phyloP scores from a whole-genome alignment of 306 rosid genomes.

The Trifolium repens region DNA sequence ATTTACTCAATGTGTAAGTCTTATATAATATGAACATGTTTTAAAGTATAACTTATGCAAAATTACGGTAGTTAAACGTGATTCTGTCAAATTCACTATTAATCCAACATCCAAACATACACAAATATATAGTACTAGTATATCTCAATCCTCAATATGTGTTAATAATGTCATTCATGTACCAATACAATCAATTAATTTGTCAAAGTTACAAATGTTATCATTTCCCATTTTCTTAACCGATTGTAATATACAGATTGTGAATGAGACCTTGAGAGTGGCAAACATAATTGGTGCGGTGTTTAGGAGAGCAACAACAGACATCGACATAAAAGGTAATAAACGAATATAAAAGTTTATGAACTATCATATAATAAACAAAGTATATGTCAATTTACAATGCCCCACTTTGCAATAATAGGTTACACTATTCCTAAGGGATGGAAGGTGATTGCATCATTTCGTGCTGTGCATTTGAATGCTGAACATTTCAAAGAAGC shows the following conservation, averaged over 20 bases:
- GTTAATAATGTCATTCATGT: too few species aligned
- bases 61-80: too few species aligned
- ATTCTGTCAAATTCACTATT: too few species aligned
- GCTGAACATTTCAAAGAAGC: constrained; percentile 88
- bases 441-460: constrained; percentile 92
- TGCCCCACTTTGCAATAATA: constrained; percentile 27
- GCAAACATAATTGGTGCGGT: constrained; percentile 91
- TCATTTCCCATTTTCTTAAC: neutral
- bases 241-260: constrained; percentile 58
- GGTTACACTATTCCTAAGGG: constrained; percentile 97
- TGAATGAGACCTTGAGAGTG: constrained; percentile 83
- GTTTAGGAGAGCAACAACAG: constrained; percentile 80
- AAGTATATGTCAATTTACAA: constrained; percentile 4
- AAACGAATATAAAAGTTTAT: neutral
- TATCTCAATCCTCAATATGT: too few species aligned
- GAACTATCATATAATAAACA: neutral
- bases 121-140: too few species aligned
- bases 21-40: constrained; percentile 36
- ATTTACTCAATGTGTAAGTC: constrained; percentile 92
- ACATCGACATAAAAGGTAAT: constrained; percentile 78
- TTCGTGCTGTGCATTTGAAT: constrained; percentile 91
- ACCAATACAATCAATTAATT: too few species aligned
- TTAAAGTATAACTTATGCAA: too few species aligned
- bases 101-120: too few species aligned
- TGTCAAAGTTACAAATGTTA: neutral